Evolutionary conservation across 495 filamentous ascomycete genomes (phyloP), one percentile per base, ranked within the genome.

Genomic region (Jackrogersella minutella): DNA sequence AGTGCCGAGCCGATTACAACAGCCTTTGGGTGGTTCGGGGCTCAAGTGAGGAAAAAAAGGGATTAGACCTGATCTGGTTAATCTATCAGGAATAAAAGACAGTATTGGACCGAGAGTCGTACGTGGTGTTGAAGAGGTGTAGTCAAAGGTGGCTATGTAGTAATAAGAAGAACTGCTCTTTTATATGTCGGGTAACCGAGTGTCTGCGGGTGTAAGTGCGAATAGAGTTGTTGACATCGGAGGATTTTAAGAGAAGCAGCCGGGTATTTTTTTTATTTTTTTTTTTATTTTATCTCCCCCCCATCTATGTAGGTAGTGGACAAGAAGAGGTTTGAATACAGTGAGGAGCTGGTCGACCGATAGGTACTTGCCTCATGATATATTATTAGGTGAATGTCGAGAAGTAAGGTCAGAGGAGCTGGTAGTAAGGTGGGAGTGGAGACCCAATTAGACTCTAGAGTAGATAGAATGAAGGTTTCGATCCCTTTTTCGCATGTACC

Each of bases 221-320:
- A 55, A 69, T 72, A 72, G 61, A 50, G 57, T 65, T 72, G 57
- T 69, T 65, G 69, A 68, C 63, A 52, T 69, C 69, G 69, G 72
- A 69, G 68, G 60, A 68, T 74, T 74, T 66, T 63, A 64, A 47
- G 63, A 56, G n/a, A n/a, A n/a, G n/a, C 30, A 53, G 53, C 54
- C 55, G 60, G 60, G 60, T 33, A 59, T 10, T 46, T 37, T 33
- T 31, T 49, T 59, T 66, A 13, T 9, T 40, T n/a, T 10, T 30
- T 3, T 30, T 30, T 7, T 30, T 7, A n/a, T n/a, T n/a, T n/a
- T n/a, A n/a, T n/a, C n/a, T n/a, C n/a, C n/a, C n/a, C n/a, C n/a
- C n/a, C n/a, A 21, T 49, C 14, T 30, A 19, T 59, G 26, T 66
- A 62, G 56, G 54, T 55, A 60, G 56, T 26, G 41, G 41, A 34